Evolutionary conservation across 768 basidiomycete species (phyloP).

Genomic region (Termitomyces sp.): DNA sequence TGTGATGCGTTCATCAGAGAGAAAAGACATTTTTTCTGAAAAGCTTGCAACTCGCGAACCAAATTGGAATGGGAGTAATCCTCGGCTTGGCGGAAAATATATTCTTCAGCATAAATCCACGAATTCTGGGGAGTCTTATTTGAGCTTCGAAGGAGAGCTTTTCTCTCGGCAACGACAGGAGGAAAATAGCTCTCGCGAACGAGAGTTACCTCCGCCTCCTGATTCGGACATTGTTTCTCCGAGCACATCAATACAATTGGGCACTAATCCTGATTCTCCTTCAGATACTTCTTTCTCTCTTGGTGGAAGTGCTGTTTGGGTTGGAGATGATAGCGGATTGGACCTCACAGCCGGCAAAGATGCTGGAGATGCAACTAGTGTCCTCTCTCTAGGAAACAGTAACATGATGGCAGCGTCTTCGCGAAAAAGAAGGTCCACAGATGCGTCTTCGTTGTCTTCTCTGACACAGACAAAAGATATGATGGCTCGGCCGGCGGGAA

Average conservation of each 20-base stretch:
- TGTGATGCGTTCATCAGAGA: constrained; percentile 84
- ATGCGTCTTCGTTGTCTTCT: constrained; percentile 70
- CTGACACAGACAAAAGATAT: constrained; percentile 40
- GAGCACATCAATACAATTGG: constrained; percentile 20
- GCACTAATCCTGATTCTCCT: constrained; percentile 43
- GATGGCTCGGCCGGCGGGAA: constrained; percentile 24
- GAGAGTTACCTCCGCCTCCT: constrained; percentile 19
- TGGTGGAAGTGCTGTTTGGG: constrained; percentile 81
- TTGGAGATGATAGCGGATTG: constrained; percentile 64
- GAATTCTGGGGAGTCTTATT: constrained; percentile 55
- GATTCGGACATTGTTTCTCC: constrained; percentile 31
- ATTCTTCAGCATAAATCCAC: constrained; percentile 38
- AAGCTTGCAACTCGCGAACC: constrained; percentile 45
- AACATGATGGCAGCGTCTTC: constrained; percentile 37
- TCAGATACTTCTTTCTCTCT: constrained; percentile 72
- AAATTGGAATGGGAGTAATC: constrained; percentile 20
- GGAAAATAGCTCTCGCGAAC: constrained; percentile 29
- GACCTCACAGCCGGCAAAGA: constrained; percentile 41
- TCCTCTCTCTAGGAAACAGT: constrained; percentile 31
- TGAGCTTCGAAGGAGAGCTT: constrained; percentile 67
- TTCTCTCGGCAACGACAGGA: constrained; percentile 37
- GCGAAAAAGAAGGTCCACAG: constrained; percentile 59
- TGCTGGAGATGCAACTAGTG: constrained; percentile 35
- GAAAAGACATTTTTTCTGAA: constrained; percentile 89
- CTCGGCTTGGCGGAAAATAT: constrained; percentile 19